phyloP scores from a whole-genome alignment of 345 rosid genomes.

The Sapria himalayana region DNA sequence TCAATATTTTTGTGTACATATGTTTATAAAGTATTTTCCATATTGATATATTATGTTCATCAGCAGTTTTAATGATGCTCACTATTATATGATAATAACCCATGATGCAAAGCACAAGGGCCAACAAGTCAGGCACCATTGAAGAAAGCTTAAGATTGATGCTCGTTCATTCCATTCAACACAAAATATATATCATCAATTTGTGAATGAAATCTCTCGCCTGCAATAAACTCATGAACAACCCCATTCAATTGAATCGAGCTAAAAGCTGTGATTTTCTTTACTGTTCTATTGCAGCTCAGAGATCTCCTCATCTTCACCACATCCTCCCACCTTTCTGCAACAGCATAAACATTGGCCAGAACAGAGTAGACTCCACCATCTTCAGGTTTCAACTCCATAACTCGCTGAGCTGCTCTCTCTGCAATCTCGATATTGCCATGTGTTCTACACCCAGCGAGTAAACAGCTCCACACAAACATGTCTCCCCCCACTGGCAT shows the following conservation, averaged over 20 bases:
- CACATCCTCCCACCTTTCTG: slow-evolving; percentile 54
- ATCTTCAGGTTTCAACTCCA: slow-evolving; percentile 39
- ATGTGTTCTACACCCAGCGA: slow-evolving; percentile 59
- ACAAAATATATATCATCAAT: slow-evolving; percentile 10
- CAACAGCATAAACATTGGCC: slow-evolving; percentile 45
- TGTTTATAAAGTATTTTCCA: too few species aligned
- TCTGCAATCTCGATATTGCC: slow-evolving; percentile 47
- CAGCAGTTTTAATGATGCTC: too few species aligned
- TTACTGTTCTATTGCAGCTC: slow-evolving; percentile 21
- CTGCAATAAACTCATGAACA: slow-evolving; percentile 16
- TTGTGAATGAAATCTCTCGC: slow-evolving; percentile 14
- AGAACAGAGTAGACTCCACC: slow-evolving; percentile 51
- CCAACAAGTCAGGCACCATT: neutral
- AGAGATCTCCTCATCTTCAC: slow-evolving; percentile 26
- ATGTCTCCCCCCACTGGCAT: slow-evolving; percentile 40
- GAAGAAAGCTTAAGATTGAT: slow-evolving; percentile 6
- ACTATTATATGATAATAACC: too few species aligned
- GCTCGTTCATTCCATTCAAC: slow-evolving; percentile 17
- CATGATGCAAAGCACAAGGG: too few species aligned
- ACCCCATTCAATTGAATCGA: slow-evolving; percentile 21
- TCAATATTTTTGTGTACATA: too few species aligned
- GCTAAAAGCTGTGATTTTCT: slow-evolving; percentile 34
- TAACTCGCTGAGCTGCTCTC: slow-evolving; percentile 43
- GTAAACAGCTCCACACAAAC: slow-evolving; percentile 53
- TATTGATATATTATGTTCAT: too few species aligned